Conservation (phyloP, 345 rosid species). For the Boechera stricta region DNA sequence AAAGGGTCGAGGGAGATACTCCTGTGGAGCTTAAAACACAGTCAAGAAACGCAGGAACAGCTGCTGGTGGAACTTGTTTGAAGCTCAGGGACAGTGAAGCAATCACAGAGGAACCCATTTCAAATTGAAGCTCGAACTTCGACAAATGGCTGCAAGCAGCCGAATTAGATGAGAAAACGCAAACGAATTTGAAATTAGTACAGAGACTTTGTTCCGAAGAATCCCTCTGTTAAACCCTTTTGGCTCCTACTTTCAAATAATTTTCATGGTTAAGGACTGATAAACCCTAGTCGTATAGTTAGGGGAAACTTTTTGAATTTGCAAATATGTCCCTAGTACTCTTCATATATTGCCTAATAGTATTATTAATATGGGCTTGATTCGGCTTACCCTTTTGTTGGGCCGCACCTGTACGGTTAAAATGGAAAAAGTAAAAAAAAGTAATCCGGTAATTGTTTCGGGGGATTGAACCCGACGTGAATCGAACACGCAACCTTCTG, state of each 20-base stretch:
- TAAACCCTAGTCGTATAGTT: constrained; percentile 34
- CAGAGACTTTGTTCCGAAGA: background rate
- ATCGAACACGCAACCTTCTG: constrained; percentile 99
- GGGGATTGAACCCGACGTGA: constrained; percentile 72
- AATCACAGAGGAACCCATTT: constrained; percentile 50
- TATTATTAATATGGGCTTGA: constrained; percentile 36
- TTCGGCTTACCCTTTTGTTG: background rate
- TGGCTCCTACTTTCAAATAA: constrained; percentile 20
- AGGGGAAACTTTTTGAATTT: background rate
- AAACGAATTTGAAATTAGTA: constrained; percentile 22
- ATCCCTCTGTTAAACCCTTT: constrained; percentile 38
- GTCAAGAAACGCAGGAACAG: constrained; percentile 81
- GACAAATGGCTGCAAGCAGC: background rate
- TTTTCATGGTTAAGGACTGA: constrained; percentile 21
- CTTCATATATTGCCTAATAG: background rate
- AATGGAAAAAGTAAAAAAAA: too few species aligned
- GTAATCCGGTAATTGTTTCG: background rate
- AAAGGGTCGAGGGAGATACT: constrained; percentile 61
- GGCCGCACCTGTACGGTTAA: background rate
- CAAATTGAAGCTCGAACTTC: constrained; percentile 18
- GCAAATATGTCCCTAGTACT: constrained; percentile 2
- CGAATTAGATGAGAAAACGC: background rate
- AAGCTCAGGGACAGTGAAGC: constrained; percentile 67
- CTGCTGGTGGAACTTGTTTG: constrained; percentile 64
- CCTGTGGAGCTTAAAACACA: constrained; percentile 78